Evolutionary conservation across 169 alveolate genomes (phyloP).

Genomic region (Perkinsus chesapeaki): DNA sequence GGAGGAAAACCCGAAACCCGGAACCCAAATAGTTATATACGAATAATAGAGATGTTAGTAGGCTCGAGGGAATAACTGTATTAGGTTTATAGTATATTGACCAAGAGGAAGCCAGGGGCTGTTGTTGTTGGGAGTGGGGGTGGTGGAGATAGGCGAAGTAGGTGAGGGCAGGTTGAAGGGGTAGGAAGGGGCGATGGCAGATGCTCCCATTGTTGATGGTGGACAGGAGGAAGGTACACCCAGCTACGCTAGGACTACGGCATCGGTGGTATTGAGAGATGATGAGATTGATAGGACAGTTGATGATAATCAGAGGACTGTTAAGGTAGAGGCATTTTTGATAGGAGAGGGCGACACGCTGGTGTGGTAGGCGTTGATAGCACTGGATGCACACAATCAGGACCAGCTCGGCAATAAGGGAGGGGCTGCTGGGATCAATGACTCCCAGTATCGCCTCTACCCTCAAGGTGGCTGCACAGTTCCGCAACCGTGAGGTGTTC

Average conservation of each 20-base stretch:
- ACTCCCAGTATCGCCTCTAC: not conserved
- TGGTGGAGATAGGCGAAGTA: not conserved
- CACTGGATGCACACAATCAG: not conserved
- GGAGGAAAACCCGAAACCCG: too few species aligned
- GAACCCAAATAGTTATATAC: too few species aligned
- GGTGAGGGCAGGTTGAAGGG: not conserved
- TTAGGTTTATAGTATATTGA: not conserved
- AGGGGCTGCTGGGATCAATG: not conserved
- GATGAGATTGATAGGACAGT: not conserved
- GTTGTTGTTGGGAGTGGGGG: not conserved
- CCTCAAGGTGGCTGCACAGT: too few species aligned
- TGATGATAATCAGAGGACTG: not conserved
- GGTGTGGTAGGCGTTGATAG: not conserved
- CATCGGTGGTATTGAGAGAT: not conserved
- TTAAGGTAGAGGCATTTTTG: not conserved
- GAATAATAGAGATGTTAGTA: too few species aligned
- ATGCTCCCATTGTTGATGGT: not conserved
- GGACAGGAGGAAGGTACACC: not conserved
- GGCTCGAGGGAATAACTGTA: too few species aligned
- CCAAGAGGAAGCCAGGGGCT: not conserved
- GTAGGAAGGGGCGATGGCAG: not conserved
- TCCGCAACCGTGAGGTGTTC: too few species aligned
- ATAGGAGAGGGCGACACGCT: not conserved
- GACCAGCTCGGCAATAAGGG: not conserved
- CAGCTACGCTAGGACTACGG: not conserved